Evolutionary conservation across 2,329 filamentous ascomycete genomes (phyloP).

Genomic region (Fusarium sp.): DNA sequence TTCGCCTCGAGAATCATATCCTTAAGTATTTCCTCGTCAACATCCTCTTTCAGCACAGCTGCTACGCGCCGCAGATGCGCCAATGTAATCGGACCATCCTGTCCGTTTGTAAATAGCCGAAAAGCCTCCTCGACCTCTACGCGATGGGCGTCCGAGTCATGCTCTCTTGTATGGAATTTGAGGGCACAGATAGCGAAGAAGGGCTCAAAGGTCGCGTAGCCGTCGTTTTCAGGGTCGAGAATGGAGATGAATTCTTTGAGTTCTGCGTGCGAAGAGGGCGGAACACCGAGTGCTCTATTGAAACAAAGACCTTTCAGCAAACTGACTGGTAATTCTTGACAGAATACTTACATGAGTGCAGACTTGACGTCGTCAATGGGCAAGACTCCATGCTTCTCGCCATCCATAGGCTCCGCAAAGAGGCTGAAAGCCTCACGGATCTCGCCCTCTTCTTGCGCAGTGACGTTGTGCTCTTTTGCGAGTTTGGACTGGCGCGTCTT

Average conservation of each 20-base stretch:
- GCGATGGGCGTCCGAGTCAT: constrained; percentile 67
- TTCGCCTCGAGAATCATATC: constrained; percentile 98
- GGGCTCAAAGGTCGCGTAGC: constrained; percentile 81
- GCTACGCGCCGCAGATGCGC: constrained; percentile 84
- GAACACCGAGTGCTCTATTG: constrained; percentile 82
- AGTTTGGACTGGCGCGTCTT: constrained; percentile 81
- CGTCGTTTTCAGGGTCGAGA: constrained; percentile 85
- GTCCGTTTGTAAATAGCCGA: constrained; percentile 77
- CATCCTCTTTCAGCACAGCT: constrained; percentile 83
- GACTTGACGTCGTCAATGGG: constrained; percentile 76
- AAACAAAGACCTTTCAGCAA: constrained; percentile 10
- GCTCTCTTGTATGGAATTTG: constrained; percentile 76
- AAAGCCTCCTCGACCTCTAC: constrained; percentile 86
- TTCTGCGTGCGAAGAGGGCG: constrained; percentile 73
- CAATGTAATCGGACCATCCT: constrained; percentile 76
- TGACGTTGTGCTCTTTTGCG: constrained; percentile 91
- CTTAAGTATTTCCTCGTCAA: constrained; percentile 83
- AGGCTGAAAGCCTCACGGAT: constrained; percentile 91
- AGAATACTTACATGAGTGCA: constrained; percentile 75
- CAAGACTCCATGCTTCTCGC: constrained; percentile 80
- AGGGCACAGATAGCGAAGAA: constrained; percentile 92
- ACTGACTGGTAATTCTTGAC: neutral
- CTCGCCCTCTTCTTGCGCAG: constrained; percentile 85
- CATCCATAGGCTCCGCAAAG: constrained; percentile 78
- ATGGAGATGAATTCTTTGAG: constrained; percentile 81